Evolutionary conservation across 1,284 basidiomycete species (phyloP).

Genomic region (Malassezia psittaci): DNA sequence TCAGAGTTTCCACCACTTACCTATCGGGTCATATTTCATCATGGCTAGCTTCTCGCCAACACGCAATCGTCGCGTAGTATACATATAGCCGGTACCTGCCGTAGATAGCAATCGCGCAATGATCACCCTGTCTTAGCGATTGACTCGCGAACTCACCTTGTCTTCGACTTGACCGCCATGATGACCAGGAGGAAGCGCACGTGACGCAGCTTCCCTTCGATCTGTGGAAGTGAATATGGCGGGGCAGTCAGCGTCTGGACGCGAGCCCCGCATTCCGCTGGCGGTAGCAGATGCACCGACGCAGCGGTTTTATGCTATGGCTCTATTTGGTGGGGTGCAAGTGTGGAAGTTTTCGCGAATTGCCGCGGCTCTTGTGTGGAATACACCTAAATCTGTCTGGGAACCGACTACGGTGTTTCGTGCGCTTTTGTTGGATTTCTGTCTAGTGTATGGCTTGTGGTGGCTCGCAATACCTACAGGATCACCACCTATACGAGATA

Average conservation of each 20-base stretch:
- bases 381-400: background rate
- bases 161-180: constrained; percentile 43
- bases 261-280: constrained; percentile 45
- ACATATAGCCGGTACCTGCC: constrained; percentile 43
- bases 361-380: background rate
- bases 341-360: constrained; percentile 33
- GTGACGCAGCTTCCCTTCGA: background rate
- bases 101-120: constrained; percentile 44
- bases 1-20: constrained; percentile 21
- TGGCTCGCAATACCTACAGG: constrained; percentile 55
- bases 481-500: background rate
- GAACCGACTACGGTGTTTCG: constrained; percentile 6
- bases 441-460: constrained; percentile 40
- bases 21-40: constrained; percentile 47
- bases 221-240: background rate
- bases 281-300: constrained; percentile 50
- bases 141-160: constrained; percentile 24
- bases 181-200: background rate
- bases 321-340: constrained; percentile 51
- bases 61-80: constrained; percentile 39
- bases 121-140: constrained; percentile 24
- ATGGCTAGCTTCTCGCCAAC: constrained; percentile 34
- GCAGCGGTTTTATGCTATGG: constrained; percentile 53
- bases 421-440: constrained; percentile 17
- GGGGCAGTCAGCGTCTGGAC: background rate